A percentile compares a stretch with the other conserved stretches of the same genome.
Evolutionary conservation across 2,329 filamentous ascomycete species (phyloP).

Genomic region (Drechslerella coelobrocha): DNA sequence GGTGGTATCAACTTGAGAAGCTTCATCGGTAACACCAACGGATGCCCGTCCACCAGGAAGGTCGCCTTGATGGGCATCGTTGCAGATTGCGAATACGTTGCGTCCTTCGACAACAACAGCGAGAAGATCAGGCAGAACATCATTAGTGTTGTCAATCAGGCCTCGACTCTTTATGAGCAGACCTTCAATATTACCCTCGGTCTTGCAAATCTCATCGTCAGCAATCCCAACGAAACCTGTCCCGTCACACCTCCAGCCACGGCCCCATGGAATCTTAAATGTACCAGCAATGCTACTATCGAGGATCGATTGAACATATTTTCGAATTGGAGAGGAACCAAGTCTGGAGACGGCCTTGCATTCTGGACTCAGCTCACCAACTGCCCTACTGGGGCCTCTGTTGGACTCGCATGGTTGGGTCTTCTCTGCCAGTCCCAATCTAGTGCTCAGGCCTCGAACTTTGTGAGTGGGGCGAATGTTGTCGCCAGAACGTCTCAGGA

Average conservation of each 20-base stretch:
- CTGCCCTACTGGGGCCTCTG: slow-evolving; percentile 80
- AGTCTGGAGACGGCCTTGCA: slow-evolving; percentile 78
- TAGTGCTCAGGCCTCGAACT: slow-evolving; percentile 67
- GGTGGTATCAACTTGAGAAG: slow-evolving; percentile 78
- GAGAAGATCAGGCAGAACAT: slow-evolving; percentile 72
- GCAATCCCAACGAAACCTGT: slow-evolving; percentile 68
- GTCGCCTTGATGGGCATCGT: slow-evolving; percentile 91
- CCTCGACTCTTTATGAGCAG: slow-evolving; percentile 80
- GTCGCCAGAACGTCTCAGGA: slow-evolving; percentile 82
- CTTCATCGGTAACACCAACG: slow-evolving; percentile 80
- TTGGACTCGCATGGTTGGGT: slow-evolving; percentile 91
- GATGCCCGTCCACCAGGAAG: slow-evolving; percentile 87
- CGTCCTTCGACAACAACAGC: slow-evolving; percentile 67
- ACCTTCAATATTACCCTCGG: slow-evolving; percentile 95
- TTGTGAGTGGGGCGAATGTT: slow-evolving; percentile 84
- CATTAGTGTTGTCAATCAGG: slow-evolving; percentile 81
- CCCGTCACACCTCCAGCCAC: slow-evolving; percentile 71
- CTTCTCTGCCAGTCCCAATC: slow-evolving; percentile 74
- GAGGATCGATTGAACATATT: slow-evolving; percentile 83
- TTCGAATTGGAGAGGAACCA: slow-evolving; percentile 80
- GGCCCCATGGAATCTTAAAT: slow-evolving; percentile 84
- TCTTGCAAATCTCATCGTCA: slow-evolving; percentile 82
- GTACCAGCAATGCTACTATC: slow-evolving; percentile 69
- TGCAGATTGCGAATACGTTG: slow-evolving; percentile 88
- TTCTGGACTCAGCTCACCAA: slow-evolving; percentile 91